Evolutionary conservation across 2,329 filamentous ascomycete species (phyloP).

Genomic region (Microdochium nivale): DNA sequence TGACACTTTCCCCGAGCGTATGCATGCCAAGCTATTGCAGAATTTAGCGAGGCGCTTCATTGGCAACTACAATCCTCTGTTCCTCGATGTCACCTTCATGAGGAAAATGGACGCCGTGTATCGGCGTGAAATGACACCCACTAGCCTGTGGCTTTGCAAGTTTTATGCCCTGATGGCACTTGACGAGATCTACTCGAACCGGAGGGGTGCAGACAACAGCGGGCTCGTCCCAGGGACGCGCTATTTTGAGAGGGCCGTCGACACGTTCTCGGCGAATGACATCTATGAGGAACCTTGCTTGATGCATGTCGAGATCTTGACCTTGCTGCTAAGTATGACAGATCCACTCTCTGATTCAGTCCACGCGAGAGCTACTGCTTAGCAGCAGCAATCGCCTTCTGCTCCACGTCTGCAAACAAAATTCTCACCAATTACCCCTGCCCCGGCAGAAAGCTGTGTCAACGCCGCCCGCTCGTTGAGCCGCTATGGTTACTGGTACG

Average conservation of each 20-base stretch:
- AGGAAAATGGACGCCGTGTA: constrained; percentile 25
- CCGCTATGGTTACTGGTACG: constrained; percentile 22
- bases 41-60: constrained; percentile 20
- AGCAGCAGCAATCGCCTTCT: not conserved
- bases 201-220: constrained; percentile 18
- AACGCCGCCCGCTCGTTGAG: constrained; percentile 18
- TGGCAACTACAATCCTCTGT: constrained; percentile 20
- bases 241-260: constrained; percentile 31
- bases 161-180: constrained; percentile 34
- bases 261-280: constrained; percentile 24
- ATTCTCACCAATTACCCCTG: constrained; percentile 20
- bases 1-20: constrained; percentile 7
- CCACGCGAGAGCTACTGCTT: not conserved
- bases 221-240: constrained; percentile 28
- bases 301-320: constrained; percentile 31
- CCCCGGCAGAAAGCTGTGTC: constrained; percentile 22
- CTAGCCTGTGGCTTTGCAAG: constrained; percentile 27
- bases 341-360: not conserved
- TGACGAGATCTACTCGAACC: constrained; percentile 33
- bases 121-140: constrained; percentile 19
- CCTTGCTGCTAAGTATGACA: constrained; percentile 23
- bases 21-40: constrained; percentile 19
- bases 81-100: constrained; percentile 26
- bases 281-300: constrained; percentile 32
- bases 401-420: not conserved